phyloP scores from a whole-genome alignment of 768 basidiomycete species.

The Collybiopsis luxurians region DNA sequence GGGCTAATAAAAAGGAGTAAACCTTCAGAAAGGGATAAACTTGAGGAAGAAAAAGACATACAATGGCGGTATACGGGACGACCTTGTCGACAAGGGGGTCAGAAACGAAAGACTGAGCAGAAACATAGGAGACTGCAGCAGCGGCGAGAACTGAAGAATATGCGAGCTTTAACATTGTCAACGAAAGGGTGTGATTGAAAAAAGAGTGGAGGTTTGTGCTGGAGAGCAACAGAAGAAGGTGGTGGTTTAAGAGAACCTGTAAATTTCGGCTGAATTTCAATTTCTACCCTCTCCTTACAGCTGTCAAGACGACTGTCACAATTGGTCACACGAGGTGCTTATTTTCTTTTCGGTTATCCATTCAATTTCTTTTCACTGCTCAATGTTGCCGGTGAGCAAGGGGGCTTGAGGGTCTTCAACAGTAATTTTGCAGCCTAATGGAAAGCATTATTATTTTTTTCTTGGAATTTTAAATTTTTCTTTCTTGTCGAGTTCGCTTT shows the following conservation, averaged over 20 bases:
- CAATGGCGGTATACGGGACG: slow-evolving; percentile 9
- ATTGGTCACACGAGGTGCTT: not conserved
- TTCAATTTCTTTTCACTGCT: no score
- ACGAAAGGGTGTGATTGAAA: not conserved
- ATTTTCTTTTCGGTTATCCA: no score
- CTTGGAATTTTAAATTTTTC: no score
- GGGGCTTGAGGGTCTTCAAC: no score
- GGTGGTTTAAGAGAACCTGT: not conserved
- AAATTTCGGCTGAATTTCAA: not conserved
- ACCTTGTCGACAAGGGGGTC: slow-evolving; percentile 9
- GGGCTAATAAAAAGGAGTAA: slow-evolving; percentile 30
- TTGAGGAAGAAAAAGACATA: not conserved
- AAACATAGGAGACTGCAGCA: slow-evolving; percentile 6
- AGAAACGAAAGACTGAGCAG: slow-evolving; percentile 10
- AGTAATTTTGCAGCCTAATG: no score
- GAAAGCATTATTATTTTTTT: no score
- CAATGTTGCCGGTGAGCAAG: no score
- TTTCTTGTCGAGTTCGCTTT: no score
- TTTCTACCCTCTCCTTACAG: not conserved
- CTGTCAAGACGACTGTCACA: slow-evolving; percentile 1
- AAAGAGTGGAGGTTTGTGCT: slow-evolving; percentile 1
- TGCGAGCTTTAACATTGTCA: slow-evolving; percentile 6
- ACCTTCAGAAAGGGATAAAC: not conserved
- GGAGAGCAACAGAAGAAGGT: slow-evolving; percentile 2
- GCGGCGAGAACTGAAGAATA: slow-evolving; percentile 3